Conservation (phyloP, 305 asterid species). For the Fraxinus sp. region DNA sequence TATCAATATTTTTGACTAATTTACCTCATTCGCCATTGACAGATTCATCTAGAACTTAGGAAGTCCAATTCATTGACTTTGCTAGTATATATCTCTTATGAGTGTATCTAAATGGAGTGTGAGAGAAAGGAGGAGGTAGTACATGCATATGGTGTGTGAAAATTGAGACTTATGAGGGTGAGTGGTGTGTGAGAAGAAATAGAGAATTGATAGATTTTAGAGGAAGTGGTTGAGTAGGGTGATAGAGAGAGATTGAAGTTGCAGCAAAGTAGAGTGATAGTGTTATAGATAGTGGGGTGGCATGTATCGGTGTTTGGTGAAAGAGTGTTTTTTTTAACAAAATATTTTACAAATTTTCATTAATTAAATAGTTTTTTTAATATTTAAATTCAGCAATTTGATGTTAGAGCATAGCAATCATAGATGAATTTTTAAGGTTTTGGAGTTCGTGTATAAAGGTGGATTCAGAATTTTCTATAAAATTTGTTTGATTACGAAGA, state of each 20-base stretch:
- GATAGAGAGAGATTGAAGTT: neutral
- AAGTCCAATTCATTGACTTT: too few relatives aligned
- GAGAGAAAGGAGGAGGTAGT: neutral
- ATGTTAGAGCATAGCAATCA: too few relatives aligned
- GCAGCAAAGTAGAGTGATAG: neutral
- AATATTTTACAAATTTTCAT: neutral
- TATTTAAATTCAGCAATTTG: neutral
- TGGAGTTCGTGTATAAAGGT: too few relatives aligned
- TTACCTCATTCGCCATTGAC: too few relatives aligned
- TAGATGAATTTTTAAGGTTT: too few relatives aligned
- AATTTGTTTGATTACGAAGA: neutral
- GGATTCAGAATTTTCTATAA: neutral
- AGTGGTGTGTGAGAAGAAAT: neutral
- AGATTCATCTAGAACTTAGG: too few relatives aligned
- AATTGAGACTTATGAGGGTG: neutral
- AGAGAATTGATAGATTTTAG: neutral
- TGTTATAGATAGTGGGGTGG: neutral
- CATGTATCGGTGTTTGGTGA: neutral
- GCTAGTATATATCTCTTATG: too few relatives aligned
- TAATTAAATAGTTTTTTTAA: neutral
- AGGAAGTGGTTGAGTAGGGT: neutral
- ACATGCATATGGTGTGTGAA: neutral
- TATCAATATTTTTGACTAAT: too few relatives aligned
- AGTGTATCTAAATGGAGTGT: neutral
- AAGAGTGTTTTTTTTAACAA: neutral